phyloP scores from a whole-genome alignment of 2,329 filamentous ascomycete genomes.

The Colletotrichum zoysiae region DNA sequence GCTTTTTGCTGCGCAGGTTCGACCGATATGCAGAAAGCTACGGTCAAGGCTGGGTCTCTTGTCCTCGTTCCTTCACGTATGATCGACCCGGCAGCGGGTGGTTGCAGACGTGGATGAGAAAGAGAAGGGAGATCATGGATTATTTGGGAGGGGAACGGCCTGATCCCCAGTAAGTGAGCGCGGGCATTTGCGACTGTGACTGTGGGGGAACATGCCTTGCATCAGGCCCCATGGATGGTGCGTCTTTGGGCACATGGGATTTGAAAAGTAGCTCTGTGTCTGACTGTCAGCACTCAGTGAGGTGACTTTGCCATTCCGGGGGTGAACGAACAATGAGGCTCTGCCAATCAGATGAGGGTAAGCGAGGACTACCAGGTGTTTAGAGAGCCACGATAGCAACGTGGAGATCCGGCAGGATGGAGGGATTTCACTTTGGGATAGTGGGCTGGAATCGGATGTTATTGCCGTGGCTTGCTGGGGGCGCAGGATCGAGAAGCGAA shows the following conservation, averaged over 20 bases:
- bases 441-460: conserved; percentile 12
- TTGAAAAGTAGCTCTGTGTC: conserved; percentile 37
- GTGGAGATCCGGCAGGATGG: conserved; percentile 8
- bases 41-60: conserved; percentile 3
- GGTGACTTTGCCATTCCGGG: conserved; percentile 11
- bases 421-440: conserved; percentile 21
- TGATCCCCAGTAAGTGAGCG: conserved; percentile 11
- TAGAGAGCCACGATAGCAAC: conserved; percentile 10
- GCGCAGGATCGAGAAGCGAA: conserved; percentile 16
- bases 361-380: background rate
- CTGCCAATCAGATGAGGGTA: conserved; percentile 27
- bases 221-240: conserved; percentile 15
- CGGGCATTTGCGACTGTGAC: conserved; percentile 27
- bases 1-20: background rate
- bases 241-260: conserved; percentile 35
- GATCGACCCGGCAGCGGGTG: conserved; percentile 33
- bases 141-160: conserved; percentile 29
- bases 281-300: conserved; percentile 30
- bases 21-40: conserved; percentile 10
- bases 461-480: conserved; percentile 25
- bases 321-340: conserved; percentile 17
- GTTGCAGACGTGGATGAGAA: conserved; percentile 24
- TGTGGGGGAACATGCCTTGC: conserved; percentile 25
- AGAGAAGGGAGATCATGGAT: conserved; percentile 31
- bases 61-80: conserved; percentile 15